Evolutionary conservation across 1,139 yeast species (phyloP).

Genomic region (Candida buenavistaensis): DNA sequence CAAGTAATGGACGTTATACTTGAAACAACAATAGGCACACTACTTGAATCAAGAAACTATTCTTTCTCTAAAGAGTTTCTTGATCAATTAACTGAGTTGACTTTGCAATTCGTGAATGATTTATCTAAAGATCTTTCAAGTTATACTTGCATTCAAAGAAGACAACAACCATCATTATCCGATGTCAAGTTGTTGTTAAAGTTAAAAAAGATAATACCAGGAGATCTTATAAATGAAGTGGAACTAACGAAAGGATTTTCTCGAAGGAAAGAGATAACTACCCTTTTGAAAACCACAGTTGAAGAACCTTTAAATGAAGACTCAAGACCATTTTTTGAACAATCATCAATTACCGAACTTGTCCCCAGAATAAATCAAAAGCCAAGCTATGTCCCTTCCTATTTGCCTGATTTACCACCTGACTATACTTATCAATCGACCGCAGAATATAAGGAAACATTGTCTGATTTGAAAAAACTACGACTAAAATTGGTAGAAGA

Average conservation of each 20-base stretch:
- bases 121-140: conserved; percentile 50
- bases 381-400: conserved; percentile 63
- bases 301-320: conserved; percentile 9
- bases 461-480: conserved; percentile 72
- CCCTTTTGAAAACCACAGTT: not conserved
- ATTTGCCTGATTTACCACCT: conserved; percentile 88
- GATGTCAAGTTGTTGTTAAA: conserved; percentile 56
- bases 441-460: conserved; percentile 59
- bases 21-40: conserved; percentile 31
- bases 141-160: conserved; percentile 66
- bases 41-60: conserved; percentile 38
- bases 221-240: conserved; percentile 47
- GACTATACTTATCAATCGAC: conserved; percentile 86
- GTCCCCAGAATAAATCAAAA: conserved; percentile 54
- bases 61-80: conserved; percentile 44
- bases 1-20: conserved; percentile 32
- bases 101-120: conserved; percentile 51
- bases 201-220: conserved; percentile 44
- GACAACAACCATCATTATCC: conserved; percentile 55
- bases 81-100: conserved; percentile 45
- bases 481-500: conserved; percentile 75
- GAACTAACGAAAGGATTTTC: conserved; percentile 9
- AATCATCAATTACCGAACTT: conserved; percentile 49
- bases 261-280: conserved; percentile 7
- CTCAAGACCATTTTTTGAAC: conserved; percentile 47